Base-by-base conservation (phyloP, 2,329 filamentous ascomycete genomes). In the Penicillium sp. region DNA sequence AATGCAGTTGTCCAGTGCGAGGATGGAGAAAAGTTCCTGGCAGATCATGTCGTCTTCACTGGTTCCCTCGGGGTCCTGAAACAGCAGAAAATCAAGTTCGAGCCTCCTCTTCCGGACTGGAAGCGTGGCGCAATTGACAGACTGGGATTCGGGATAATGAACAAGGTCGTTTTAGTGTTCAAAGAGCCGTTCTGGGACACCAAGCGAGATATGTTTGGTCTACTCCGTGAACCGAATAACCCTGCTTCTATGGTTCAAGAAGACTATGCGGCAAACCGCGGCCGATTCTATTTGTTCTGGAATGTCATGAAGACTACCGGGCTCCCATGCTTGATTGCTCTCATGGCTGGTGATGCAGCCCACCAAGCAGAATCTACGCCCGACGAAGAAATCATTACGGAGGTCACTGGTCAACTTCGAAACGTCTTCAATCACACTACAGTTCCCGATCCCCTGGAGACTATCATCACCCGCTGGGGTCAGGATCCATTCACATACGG, bases 251-350 rank as follows among this genome's bases (percentile, higher is more conserved):
- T 92, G 53, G 81, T 87, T 44, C 91, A 95, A 68, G 83, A 84
- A 50, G 90, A 96, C 63, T 97, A 97, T 68, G 81, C 86, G 5
- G 79, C 83, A 4, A 87, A 86, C 60, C 86, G 93, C 52, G 93
- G 93, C n/a, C 88, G 92, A 25, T 96, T 96, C 76, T 99, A 97
- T 69, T 85, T 99, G 66, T 97, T 96, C 84, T 97, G 96, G 84
- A 97, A 99, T 68, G 91, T 92, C 53, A 88, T 92, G 59, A 90
- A 91, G 65, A 96, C 91, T 3, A 92, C 90, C 45, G 95, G 95
- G 0, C 80, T 96, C 36, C 94, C 90, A 1, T 91, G 92, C 50
- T 81, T 97, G 25, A 86, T 97, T 59, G 94, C 91, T 9, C 82
- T 99, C 29, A 97, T 99, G 93, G 93, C 93, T 49, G 94, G 94